These are phyloP conservation scores for Pseudozyma thailandica DNA, from an alignment of 1,284 basidiomycete species.

Conservation along the genomic window DNA sequence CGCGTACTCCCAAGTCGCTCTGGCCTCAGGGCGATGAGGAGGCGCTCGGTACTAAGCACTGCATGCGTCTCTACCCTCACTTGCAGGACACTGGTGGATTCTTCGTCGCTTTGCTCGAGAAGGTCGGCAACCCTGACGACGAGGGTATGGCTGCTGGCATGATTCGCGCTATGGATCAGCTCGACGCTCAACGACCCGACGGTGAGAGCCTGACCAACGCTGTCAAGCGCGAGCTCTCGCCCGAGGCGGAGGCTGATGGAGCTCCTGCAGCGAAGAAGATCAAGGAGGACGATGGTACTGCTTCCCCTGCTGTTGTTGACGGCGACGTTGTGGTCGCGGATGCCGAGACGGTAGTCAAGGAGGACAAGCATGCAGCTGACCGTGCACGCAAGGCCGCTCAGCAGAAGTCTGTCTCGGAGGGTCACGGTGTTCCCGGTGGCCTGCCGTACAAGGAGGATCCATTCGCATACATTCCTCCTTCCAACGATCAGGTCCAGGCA, in stretches of 20 bases:
- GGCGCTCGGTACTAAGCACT: slow-evolving; percentile 54
- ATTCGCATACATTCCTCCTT: slow-evolving; percentile 54
- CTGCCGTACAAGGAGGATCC: slow-evolving; percentile 65
- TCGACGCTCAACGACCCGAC: slow-evolving; percentile 32
- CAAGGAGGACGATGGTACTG: slow-evolving; percentile 30
- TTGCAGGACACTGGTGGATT: slow-evolving; percentile 97
- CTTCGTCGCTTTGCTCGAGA: slow-evolving; percentile 89
- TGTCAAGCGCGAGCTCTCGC: slow-evolving; percentile 40
- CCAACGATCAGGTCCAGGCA: slow-evolving; percentile 53
- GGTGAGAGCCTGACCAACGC: slow-evolving; percentile 25
- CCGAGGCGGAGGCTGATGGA: slow-evolving; percentile 34
- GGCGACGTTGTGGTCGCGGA: slow-evolving; percentile 16
- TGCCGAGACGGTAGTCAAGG: slow-evolving; percentile 33
- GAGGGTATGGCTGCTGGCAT: slow-evolving; percentile 65
- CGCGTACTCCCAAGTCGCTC: slow-evolving; percentile 54
- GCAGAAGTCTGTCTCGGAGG: slow-evolving; percentile 40
- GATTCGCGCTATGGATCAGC: slow-evolving; percentile 60
- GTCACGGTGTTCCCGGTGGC: slow-evolving; percentile 57
- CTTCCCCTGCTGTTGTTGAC: slow-evolving; percentile 4
- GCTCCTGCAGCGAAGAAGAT: slow-evolving; percentile 47
- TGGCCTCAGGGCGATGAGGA: slow-evolving; percentile 67
- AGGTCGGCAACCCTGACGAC: slow-evolving; percentile 60
- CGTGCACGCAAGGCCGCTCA: slow-evolving; percentile 45
- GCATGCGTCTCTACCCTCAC: slow-evolving; percentile 78
- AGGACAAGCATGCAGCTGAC: slow-evolving; percentile 59